These are phyloP conservation scores for Lactifluus volemus DNA, from an alignment of 768 basidiomycete genomes.

Conservation along the genomic window DNA sequence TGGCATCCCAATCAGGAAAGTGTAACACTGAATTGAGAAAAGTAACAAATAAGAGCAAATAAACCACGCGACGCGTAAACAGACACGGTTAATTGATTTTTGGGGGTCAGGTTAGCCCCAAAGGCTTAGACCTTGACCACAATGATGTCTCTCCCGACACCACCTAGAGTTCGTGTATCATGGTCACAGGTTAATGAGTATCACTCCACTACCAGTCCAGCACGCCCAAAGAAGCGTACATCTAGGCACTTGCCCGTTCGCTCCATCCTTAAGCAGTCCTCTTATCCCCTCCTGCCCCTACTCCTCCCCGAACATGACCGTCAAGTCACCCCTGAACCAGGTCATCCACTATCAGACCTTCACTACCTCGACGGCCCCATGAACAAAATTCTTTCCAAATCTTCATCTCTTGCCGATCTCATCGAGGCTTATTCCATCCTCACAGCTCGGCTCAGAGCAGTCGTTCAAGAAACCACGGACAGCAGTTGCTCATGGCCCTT, in stretches of 20 bases:
- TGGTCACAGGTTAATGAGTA: constrained; percentile 48
- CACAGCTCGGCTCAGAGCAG: constrained; percentile 50
- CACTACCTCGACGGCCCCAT: constrained; percentile 61
- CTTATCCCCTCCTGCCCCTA: constrained; percentile 28
- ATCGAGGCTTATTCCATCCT: constrained; percentile 71
- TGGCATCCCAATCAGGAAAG: too few species aligned
- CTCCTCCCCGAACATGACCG: constrained; percentile 38
- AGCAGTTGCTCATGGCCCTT: constrained; percentile 59
- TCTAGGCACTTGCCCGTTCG: constrained; percentile 41
- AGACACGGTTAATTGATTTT: constrained; percentile 31
- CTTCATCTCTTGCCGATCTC: constrained; percentile 45
- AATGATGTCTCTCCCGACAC: constrained; percentile 46
- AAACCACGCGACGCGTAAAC: constrained; percentile 35
- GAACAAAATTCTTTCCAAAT: constrained; percentile 42
- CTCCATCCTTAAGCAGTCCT: constrained; percentile 61
- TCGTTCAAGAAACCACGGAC: constrained; percentile 36
- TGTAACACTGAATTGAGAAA: too few species aligned
- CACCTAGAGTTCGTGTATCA: constrained; percentile 41
- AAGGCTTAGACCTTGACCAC: too few species aligned
- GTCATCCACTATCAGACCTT: constrained; percentile 52
- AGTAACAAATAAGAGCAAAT: constrained; percentile 14
- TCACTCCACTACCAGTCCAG: constrained; percentile 31
- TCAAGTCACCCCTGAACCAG: constrained; percentile 71
- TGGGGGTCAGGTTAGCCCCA: not conserved
- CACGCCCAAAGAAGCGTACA: constrained; percentile 23